These are phyloP conservation scores for Ustilago curta DNA, from an alignment of 1,284 basidiomycete species.

Conservation along the genomic window DNA sequence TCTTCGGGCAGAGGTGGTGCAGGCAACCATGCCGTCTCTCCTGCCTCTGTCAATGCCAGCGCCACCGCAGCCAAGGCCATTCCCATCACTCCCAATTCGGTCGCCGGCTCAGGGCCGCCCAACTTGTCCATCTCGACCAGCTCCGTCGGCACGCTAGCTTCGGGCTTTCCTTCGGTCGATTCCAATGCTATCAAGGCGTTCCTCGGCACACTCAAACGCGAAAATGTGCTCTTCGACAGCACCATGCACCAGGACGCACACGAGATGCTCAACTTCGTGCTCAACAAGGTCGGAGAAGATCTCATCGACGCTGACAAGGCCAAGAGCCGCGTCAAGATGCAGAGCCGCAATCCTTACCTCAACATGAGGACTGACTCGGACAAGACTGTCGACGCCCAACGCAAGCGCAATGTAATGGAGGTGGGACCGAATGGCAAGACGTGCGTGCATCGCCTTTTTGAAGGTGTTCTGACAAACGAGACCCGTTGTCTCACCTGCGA, in stretches of 20 bases:
- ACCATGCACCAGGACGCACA: slow-evolving; percentile 83
- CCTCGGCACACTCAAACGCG: slow-evolving; percentile 56
- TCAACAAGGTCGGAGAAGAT: slow-evolving; percentile 94
- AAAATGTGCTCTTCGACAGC: slow-evolving; percentile 64
- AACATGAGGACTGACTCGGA: slow-evolving; percentile 26
- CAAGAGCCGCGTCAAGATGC: slow-evolving; percentile 35
- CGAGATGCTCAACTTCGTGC: slow-evolving; percentile 93
- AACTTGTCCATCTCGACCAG: slow-evolving; percentile 44
- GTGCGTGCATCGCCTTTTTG: slow-evolving; percentile 90
- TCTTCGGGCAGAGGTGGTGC: slow-evolving; percentile 35
- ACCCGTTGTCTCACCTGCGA: slow-evolving; percentile 97
- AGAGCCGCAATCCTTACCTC: slow-evolving; percentile 43
- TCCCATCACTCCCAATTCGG: slow-evolving; percentile 32
- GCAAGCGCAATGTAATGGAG: slow-evolving; percentile 64
- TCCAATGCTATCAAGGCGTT: slow-evolving; percentile 56
- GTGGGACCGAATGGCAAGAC: slow-evolving; percentile 74
- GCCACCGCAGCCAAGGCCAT: slow-evolving; percentile 32
- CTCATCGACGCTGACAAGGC: slow-evolving; percentile 75
- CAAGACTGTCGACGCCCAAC: slow-evolving; percentile 26
- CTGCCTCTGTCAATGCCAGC: slow-evolving; percentile 8
- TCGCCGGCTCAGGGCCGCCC: slow-evolving; percentile 25
- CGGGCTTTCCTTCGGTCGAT: slow-evolving; percentile 80
- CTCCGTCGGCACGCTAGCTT: slow-evolving; percentile 79
- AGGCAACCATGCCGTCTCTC: slow-evolving; percentile 24
- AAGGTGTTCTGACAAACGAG: slow-evolving; percentile 93